Percentiles rank a stretch among this genome's conserved stretches.
These are phyloP conservation scores for Auricularia sp. DNA, from an alignment of 768 basidiomycete species.

Conservation along the genomic window DNA sequence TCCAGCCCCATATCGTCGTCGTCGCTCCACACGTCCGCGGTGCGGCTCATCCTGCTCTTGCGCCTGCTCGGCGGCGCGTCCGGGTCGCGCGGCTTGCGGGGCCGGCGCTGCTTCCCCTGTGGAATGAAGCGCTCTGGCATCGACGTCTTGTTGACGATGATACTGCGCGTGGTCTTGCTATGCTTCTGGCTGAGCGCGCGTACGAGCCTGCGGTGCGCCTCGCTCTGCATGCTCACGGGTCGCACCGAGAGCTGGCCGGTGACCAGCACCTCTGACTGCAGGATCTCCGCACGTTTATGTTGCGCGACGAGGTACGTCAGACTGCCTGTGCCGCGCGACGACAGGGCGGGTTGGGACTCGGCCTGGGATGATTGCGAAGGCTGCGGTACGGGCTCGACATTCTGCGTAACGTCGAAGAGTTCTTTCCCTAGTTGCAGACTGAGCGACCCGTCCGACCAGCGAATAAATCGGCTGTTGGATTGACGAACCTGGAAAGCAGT, in stretches of 20 bases:
- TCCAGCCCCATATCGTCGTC: conserved; percentile 36
- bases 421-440: conserved; percentile 90
- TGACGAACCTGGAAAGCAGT: conserved; percentile 49
- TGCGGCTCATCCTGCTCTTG: conserved; percentile 27
- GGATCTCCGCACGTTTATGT: conserved; percentile 73
- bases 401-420: conserved; percentile 81
- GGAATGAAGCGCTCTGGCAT: conserved; percentile 49
- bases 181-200: conserved; percentile 80
- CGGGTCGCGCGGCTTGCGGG: neutral
- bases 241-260: conserved; percentile 77
- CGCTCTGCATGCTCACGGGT: conserved; percentile 83
- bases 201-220: conserved; percentile 82
- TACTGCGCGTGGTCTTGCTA: conserved; percentile 67
- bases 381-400: conserved; percentile 42
- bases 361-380: conserved; percentile 18
- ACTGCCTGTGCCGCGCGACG: conserved; percentile 31
- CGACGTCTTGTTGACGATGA: conserved; percentile 64
- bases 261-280: conserved; percentile 78
- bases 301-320: conserved; percentile 86
- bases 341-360: neutral
- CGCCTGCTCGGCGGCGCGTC: conserved; percentile 12
- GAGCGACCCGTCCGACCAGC: conserved; percentile 92
- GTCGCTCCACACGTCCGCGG: conserved; percentile 50
- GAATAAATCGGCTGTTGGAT: conserved; percentile 83
- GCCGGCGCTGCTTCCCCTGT: conserved; percentile 37